Evolutionary conservation across 139 green algal genomes (phyloP), one percentile per base, ranked within the genome.

Genomic region (Haematococcus sp.): DNA sequence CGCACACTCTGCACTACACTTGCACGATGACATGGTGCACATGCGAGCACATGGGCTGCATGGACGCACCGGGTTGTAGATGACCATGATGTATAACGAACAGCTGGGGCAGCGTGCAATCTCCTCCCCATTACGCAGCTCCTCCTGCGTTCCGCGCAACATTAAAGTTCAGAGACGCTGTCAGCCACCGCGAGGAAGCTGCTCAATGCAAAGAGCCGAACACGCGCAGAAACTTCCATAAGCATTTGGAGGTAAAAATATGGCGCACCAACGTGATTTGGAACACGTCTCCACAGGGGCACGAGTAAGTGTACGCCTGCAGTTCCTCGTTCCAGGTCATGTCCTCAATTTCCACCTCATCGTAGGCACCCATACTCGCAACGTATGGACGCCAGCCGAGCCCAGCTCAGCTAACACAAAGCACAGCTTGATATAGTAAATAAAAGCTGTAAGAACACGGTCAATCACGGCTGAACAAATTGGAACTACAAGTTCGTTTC

Each of bases 331-430:
- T 88, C 91, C 92, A 98, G 2, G 91, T 83, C 93, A 99, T 99
- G 69, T 99, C 95, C 80, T 98, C 91, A 35, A 99, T 96, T 55
- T 99, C 94, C 0, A 99, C 83, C 70, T 98, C 94, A 19, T 97
- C 90, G 68, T 98, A 95, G 25, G 66, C 46, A 9, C 66, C 66
- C 66, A 59, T 71, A 4, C 4, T 31, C 17, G 17, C 20, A n/a
- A n/a, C n/a, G n/a, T 49, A 49, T 49, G 7, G 40, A 7, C 40
- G 40, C n/a, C n/a, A n/a, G n/a, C n/a, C n/a, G n/a, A n/a, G n/a
- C n/a, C n/a, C n/a, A n/a, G n/a, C n/a, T n/a, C n/a, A n/a, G n/a
- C n/a, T n/a, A n/a, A n/a, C n/a, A n/a, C n/a, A n/a, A n/a, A n/a
- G n/a, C n/a, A n/a, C n/a, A n/a, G n/a, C n/a, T n/a, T n/a, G n/a